Base-by-base conservation (phyloP, 768 basidiomycete species). In the Lyophyllum atratum region DNA sequence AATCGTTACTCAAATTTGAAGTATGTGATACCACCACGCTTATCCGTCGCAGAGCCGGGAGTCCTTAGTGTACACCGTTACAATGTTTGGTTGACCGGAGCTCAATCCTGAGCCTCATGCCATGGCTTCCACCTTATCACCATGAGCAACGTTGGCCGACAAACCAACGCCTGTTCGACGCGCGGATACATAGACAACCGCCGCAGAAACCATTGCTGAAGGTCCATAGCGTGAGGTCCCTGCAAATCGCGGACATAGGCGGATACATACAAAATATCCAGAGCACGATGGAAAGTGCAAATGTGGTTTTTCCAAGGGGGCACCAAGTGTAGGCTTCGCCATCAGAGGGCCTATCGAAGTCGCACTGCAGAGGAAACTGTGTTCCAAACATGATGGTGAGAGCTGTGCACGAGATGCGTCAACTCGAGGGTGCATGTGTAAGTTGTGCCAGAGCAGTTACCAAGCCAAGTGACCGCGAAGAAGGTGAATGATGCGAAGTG, bases 401-500 rank as follows among this genome's bases (percentile, higher is more conserved):
- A 22, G 29, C 56, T 61, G 29, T 22, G n/a, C 28, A 43, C 7
- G 39, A 29, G 14, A 37, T 22, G 19, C n/a, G 11, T 33, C 17
- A 55, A 25, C 46, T 4, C 22, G 15, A 19, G 2, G n/a, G 11
- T 29, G 22, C 12, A 52, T n/a, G 2, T 28, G 40, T 14, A 45
- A 22, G 25, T 28, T 22, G 28, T 15, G 9, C n/a, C 28, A 45
- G 11, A n/a, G 29, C 39, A 46, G 24, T 46, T 21, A 63, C 59
- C 58, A 9, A 65, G 49, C 64, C 56, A 63, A 12, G 54, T 54
- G 14, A 49, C 17, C 19, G 55, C 45, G 24, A 63, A 40, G 21
- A 49, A 24, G 25, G 43, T 33, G 11, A 65, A 48, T 3, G 64
- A 65, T 26, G 17, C 9, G 12, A 60, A 60, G 46, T 70, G 65